phyloP scores from a whole-genome alignment of 129 eudicot genomes.

The Centella asiatica region DNA sequence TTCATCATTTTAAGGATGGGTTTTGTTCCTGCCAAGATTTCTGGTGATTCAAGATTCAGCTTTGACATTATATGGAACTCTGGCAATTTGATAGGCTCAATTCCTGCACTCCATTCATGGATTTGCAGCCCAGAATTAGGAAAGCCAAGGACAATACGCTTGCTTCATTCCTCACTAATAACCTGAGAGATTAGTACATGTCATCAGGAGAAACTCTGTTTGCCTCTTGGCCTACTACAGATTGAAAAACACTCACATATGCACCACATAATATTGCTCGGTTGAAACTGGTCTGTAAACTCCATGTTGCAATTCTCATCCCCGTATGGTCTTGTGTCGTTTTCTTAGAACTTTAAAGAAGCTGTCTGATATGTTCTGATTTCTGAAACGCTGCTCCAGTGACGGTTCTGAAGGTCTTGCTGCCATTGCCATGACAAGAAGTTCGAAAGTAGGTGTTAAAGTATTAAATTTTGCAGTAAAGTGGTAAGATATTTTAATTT shows the following conservation, averaged over 20 bases:
- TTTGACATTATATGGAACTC: background rate
- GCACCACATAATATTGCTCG: background rate
- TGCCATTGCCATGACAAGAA: background rate
- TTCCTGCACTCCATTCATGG: background rate
- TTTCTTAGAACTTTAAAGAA: background rate
- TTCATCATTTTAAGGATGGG: slow-evolving; percentile 82
- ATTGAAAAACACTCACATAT: background rate
- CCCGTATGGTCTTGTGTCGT: background rate
- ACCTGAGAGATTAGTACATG: background rate
- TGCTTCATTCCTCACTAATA: too few relatives aligned
- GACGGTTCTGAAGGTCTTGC: background rate
- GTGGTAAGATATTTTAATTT: background rate
- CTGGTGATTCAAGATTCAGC: slow-evolving; percentile 37
- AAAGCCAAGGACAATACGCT: background rate
- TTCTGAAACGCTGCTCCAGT: background rate
- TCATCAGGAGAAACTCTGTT: background rate
- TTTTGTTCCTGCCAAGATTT: slow-evolving; percentile 76
- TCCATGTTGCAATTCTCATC: background rate
- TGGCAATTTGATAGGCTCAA: background rate
- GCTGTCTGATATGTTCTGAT: background rate
- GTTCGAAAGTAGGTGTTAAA: too few relatives aligned
- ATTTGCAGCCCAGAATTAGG: background rate
- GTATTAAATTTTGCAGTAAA: background rate
- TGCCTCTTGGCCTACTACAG: background rate
- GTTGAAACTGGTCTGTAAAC: background rate